These are phyloP conservation scores for Scleromitrula shiraiana DNA, from an alignment of 2,329 filamentous ascomycete genomes.

Conservation along the genomic window DNA sequence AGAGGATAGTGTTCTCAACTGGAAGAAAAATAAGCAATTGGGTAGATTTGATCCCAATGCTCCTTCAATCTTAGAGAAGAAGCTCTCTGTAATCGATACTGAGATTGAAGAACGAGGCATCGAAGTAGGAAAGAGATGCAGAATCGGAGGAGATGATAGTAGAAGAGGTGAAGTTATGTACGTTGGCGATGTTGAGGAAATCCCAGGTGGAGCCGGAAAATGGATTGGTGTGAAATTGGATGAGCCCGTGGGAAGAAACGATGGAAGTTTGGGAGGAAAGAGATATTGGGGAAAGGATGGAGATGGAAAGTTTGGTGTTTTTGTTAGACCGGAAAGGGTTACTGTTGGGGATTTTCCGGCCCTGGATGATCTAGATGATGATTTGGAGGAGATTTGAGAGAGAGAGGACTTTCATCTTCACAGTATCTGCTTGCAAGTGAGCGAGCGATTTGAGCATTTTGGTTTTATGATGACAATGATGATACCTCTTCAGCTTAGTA, in stretches of 20 bases:
- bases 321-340: constrained; percentile 70
- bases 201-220: constrained; percentile 52
- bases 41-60: constrained; percentile 90
- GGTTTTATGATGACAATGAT: too few relatives aligned
- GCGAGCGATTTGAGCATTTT: too few relatives aligned
- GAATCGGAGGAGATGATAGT: constrained; percentile 58
- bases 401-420: too few relatives aligned
- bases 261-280: constrained; percentile 60
- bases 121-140: constrained; percentile 52
- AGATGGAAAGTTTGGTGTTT: constrained; percentile 58
- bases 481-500: too few relatives aligned
- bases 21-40: constrained; percentile 93
- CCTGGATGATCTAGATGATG: constrained; percentile 67
- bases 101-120: constrained; percentile 67
- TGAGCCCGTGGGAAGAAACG: constrained; percentile 76
- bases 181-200: constrained; percentile 67
- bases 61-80: constrained; percentile 63
- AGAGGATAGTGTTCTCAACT: constrained; percentile 81
- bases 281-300: constrained; percentile 56
- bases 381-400: constrained; percentile 64
- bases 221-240: constrained; percentile 73
- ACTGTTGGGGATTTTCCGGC: constrained; percentile 67
- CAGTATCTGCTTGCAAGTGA: too few relatives aligned
- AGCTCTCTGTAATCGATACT: constrained; percentile 57
- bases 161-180: constrained; percentile 62